A percentile compares a stretch with the other conserved stretches of the same genome.
Evolutionary conservation across 2,329 filamentous ascomycete species (phyloP).

Genomic region (Claviceps humidiphila): DNA sequence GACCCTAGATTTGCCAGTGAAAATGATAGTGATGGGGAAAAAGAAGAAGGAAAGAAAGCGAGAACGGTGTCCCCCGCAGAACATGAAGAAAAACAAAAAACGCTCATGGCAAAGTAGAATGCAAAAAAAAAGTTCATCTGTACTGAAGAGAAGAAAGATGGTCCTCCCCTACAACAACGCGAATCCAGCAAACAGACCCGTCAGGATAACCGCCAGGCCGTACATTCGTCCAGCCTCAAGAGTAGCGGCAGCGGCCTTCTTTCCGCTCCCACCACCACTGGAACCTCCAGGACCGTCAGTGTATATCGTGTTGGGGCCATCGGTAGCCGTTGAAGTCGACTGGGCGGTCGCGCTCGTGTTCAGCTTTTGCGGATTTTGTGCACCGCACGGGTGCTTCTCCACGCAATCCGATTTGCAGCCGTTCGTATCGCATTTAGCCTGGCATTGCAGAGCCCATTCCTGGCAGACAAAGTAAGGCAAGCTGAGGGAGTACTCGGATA

Average conservation of each 20-base stretch:
- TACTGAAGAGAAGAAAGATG: background rate
- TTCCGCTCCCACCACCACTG: constrained; percentile 10
- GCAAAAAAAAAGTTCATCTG: background rate
- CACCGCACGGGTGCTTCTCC: constrained; percentile 5
- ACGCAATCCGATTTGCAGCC: constrained; percentile 32
- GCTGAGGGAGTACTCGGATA: constrained; percentile 65
- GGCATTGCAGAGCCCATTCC: constrained; percentile 57
- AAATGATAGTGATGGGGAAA: background rate
- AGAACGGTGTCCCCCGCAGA: background rate
- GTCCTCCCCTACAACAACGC: constrained; percentile 21
- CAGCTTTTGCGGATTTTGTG: constrained; percentile 20
- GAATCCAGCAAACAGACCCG: constrained; percentile 26
- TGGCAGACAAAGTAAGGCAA: constrained; percentile 67
- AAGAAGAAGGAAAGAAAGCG: background rate
- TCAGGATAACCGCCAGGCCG: constrained; percentile 24
- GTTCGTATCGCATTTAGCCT: constrained; percentile 62
- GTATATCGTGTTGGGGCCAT: constrained; percentile 9
- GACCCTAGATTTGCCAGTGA: background rate
- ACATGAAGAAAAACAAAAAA: background rate
- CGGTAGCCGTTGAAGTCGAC: constrained; percentile 26
- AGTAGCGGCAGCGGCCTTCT: constrained; percentile 16
- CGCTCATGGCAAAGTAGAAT: constrained; percentile 1
- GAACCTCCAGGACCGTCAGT: constrained; percentile 9
- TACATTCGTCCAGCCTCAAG: constrained; percentile 24
- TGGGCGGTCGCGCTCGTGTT: constrained; percentile 22